A percentile compares a stretch with the other conserved stretches of the same genome.
These are phyloP conservation scores for Schwanniomyces occidentalis DNA, from an alignment of 805 yeast genomes.

Conservation along the genomic window DNA sequence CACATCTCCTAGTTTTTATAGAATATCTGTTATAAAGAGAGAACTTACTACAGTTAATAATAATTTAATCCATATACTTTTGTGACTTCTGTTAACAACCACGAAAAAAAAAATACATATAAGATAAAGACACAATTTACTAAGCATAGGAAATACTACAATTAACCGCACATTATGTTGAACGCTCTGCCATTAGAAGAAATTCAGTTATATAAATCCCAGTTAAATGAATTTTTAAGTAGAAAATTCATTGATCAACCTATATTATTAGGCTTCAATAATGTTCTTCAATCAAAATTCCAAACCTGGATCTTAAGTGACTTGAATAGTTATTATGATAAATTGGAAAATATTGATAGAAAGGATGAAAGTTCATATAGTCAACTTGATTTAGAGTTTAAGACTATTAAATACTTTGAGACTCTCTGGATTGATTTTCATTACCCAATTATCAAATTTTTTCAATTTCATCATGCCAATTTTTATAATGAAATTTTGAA, in stretches of 20 bases:
- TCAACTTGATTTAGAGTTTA: constrained; percentile 38
- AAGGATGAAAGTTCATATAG: not conserved
- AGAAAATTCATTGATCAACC: constrained; percentile 39
- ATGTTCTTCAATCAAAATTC: constrained; percentile 49
- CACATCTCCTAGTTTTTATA: too few species aligned
- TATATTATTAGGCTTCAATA: constrained; percentile 48
- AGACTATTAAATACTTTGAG: constrained; percentile 39
- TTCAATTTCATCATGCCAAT: constrained; percentile 40
- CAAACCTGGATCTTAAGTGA: constrained; percentile 39
- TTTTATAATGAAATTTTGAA: constrained; percentile 17
- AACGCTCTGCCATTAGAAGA: too few species aligned
- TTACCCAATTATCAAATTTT: constrained; percentile 63
- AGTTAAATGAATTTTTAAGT: constrained; percentile 18
- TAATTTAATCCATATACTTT: too few species aligned
- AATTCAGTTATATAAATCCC: constrained; percentile 16
- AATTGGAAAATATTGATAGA: constrained; percentile 3
- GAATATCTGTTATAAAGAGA: too few species aligned
- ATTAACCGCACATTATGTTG: too few species aligned
- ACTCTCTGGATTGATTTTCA: constrained; percentile 61
- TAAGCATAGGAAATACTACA: too few species aligned
- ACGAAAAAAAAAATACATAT: too few species aligned
- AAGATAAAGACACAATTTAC: too few species aligned
- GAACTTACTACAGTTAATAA: too few species aligned
- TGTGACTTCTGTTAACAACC: too few species aligned
- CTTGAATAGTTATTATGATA: constrained; percentile 30